Evolutionary conservation across 179 eudicot genomes (phyloP).

Genomic region (Drosera spatulata): DNA sequence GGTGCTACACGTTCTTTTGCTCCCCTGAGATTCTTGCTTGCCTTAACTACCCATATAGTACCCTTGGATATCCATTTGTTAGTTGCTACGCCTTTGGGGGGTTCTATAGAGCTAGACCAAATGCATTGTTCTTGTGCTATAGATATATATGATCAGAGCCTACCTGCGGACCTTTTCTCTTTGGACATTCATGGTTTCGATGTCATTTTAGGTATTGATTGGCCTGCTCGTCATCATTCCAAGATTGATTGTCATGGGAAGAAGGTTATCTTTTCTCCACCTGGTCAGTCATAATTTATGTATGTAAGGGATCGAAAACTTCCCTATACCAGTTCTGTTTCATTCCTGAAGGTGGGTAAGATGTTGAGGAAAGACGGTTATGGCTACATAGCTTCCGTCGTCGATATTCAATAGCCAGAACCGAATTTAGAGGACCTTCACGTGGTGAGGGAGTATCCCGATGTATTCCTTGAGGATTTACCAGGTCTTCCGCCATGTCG

Average conservation of each 20-base stretch:
- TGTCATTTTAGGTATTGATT: not conserved
- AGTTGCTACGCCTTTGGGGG: not conserved
- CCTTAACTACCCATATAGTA: no score
- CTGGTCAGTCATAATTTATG: no score
- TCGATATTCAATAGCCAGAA: not conserved
- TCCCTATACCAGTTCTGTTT: no score
- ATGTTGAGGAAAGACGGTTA: no score
- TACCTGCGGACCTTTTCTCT: not conserved
- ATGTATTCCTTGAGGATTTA: not conserved
- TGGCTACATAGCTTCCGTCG: not conserved
- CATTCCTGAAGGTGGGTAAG: no score
- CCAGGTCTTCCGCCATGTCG: not conserved
- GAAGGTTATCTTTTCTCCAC: not conserved
- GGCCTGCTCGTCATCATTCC: not conserved
- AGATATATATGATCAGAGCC: not conserved
- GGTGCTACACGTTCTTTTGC: not conserved
- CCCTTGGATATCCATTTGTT: not conserved
- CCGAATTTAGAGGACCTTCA: no score
- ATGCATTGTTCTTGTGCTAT: not conserved
- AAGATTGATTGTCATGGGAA: not conserved
- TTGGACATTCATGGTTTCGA: not conserved
- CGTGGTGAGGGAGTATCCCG: not conserved
- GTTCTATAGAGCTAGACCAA: not conserved
- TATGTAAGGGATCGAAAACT: no score
- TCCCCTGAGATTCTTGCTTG: not conserved